Percentiles rank a stretch among this genome's conserved stretches.
Evolutionary conservation across 2,329 filamentous ascomycete species (phyloP).

Genomic region (Ophiostoma ips): DNA sequence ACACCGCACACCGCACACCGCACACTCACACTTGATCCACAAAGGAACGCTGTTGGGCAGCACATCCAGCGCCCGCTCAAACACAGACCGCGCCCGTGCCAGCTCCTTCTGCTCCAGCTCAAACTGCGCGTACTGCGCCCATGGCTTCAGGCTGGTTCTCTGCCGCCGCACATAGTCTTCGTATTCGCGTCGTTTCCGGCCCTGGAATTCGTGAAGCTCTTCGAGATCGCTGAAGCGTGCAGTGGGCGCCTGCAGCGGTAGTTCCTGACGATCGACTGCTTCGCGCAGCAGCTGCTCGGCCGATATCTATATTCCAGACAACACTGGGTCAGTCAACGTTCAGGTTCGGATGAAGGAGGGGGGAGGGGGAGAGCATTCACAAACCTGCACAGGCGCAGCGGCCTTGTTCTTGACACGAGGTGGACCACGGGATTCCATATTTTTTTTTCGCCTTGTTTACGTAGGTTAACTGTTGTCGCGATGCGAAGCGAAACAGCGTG

Average conservation of each 20-base stretch:
- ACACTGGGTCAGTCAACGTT: too few relatives aligned
- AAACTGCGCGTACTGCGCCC: conserved; percentile 96
- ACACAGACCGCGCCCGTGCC: conserved; percentile 77
- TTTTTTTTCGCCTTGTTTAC: background rate
- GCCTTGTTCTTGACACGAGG: conserved; percentile 99
- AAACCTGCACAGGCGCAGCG: conserved; percentile 49
- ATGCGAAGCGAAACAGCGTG: background rate
- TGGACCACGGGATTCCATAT: conserved; percentile 84
- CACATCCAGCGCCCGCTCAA: conserved; percentile 87
- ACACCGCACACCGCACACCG: too few relatives aligned
- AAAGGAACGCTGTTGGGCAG: conserved; percentile 74
- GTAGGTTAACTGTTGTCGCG: background rate
- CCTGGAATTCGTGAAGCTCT: conserved; percentile 95
- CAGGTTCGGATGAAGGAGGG: too few relatives aligned
- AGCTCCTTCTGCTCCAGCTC: conserved; percentile 98
- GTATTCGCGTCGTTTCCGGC: conserved; percentile 88
- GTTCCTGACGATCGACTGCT: conserved; percentile 92
- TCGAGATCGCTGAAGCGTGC: conserved; percentile 93
- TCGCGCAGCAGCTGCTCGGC: conserved; percentile 95
- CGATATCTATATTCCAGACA: conserved; percentile 55
- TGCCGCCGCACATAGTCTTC: conserved; percentile 97
- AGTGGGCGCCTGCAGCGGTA: conserved; percentile 73
- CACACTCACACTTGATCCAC: conserved; percentile 49
- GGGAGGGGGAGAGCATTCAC: too few relatives aligned
- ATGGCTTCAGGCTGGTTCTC: conserved; percentile 92